A percentile compares a stretch with the other conserved stretches of the same genome.
Conservation (phyloP, 169 alveolate species). For the Plasmodium cynomolgi region DNA sequence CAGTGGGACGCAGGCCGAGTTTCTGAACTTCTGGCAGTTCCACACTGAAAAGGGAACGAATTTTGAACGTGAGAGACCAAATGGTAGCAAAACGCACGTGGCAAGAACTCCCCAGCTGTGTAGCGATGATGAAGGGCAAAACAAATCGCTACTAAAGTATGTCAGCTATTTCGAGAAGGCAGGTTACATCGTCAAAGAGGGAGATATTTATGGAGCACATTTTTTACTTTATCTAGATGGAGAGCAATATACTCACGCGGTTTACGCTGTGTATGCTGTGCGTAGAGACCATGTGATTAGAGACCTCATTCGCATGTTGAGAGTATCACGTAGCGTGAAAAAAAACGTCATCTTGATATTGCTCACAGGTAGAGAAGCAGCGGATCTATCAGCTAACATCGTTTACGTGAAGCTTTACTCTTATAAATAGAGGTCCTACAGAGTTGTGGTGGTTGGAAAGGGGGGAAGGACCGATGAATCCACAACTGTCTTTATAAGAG, state of each 20-base stretch:
- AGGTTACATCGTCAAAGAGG: slow-evolving; percentile 23
- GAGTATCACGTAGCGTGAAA: slow-evolving; percentile 39
- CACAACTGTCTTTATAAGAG: neutral
- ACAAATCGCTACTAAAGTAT: neutral
- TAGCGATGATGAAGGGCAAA: neutral
- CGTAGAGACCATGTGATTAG: slow-evolving; percentile 7
- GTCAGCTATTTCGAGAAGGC: slow-evolving; percentile 10
- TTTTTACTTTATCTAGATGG: slow-evolving; percentile 36
- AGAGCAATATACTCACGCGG: slow-evolving; percentile 55
- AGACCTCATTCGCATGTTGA: slow-evolving; percentile 32
- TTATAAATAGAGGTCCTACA: slow-evolving; percentile 9
- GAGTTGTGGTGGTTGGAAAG: neutral
- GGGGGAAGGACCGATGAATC: neutral
- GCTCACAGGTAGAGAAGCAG: neutral
- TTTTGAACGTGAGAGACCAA: neutral
- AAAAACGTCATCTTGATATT: slow-evolving; percentile 48
- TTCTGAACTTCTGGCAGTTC: slow-evolving; percentile 38
- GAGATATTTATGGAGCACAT: slow-evolving; percentile 62
- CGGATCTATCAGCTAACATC: neutral
- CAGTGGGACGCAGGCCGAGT: slow-evolving; percentile 34
- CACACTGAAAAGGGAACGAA: neutral
- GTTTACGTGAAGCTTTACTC: slow-evolving; percentile 29
- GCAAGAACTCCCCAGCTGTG: neutral
- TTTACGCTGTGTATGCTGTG: slow-evolving; percentile 42
- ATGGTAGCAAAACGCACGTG: neutral